Evolutionary conservation across 116 monocot genomes (phyloP).

Genomic region (Trichopus zeylanicus): DNA sequence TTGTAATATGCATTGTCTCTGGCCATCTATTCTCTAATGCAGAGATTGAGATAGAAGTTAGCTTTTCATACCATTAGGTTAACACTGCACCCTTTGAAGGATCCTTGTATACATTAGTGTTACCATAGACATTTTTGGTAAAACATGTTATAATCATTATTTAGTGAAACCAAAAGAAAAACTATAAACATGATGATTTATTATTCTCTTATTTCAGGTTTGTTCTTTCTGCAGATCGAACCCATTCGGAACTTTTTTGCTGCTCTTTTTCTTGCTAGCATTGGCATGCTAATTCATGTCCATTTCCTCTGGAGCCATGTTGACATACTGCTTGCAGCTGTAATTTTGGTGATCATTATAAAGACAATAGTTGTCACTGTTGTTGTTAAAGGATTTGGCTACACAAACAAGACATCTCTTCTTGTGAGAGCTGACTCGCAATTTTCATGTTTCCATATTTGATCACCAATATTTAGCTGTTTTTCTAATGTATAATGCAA

Average conservation of each 20-base stretch:
- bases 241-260: constrained; percentile 96
- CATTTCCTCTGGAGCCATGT: constrained; percentile 99
- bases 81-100: too few species aligned
- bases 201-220: constrained; percentile 48
- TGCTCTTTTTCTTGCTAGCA: constrained; percentile 92
- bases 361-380: constrained; percentile 66
- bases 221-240: constrained; percentile 83
- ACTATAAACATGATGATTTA: constrained; percentile 6
- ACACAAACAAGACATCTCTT: constrained; percentile 82
- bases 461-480: not conserved
- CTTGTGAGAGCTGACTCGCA: constrained; percentile 38
- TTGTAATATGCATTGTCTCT: too few species aligned
- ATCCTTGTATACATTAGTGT: too few species aligned
- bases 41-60: too few species aligned
- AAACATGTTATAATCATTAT: too few species aligned
- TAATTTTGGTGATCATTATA: constrained; percentile 76
- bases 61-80: too few species aligned
- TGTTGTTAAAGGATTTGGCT: constrained; percentile 87
- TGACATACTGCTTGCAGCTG: constrained; percentile 81
- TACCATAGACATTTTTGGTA: too few species aligned
- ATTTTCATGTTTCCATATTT: not conserved
- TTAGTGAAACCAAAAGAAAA: too few species aligned
- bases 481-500: not conserved
- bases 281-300: constrained; percentile 91
- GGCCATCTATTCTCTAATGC: too few species aligned